Conservation (phyloP, 192 early-diverging fungal species). For the Rhizophagus sp. region DNA sequence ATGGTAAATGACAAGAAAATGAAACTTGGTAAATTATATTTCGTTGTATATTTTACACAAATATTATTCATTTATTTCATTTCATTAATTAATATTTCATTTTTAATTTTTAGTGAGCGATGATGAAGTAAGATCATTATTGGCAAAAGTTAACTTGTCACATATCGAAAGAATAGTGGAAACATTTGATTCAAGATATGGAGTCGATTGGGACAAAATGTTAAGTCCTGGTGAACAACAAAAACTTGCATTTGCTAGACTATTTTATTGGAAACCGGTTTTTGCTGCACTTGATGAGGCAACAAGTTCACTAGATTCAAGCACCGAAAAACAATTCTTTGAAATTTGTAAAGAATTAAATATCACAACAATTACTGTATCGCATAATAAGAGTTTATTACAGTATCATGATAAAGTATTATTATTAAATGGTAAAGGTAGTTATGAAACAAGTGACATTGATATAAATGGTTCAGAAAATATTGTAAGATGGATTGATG, state of each 20-base stretch:
- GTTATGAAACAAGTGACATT: conserved; percentile 28
- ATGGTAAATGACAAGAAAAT: conserved; percentile 34
- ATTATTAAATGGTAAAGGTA: conserved; percentile 32
- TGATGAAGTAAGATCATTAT: conserved; percentile 39
- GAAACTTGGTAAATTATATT: conserved; percentile 36
- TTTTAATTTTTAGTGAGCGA: conserved; percentile 44
- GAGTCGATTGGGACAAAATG: conserved; percentile 62
- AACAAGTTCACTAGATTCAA: conserved; percentile 65
- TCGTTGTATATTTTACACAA: conserved; percentile 32
- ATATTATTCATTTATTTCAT: conserved; percentile 5
- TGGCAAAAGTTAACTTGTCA: conserved; percentile 41
- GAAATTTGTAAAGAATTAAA: conserved; percentile 56
- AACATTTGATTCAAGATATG: conserved; percentile 47
- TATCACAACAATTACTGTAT: conserved; percentile 89
- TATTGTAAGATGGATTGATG: conserved; percentile 27
- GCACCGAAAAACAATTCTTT: conserved; percentile 58
- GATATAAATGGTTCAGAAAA: conserved; percentile 21
- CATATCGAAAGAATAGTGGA: conserved; percentile 42
- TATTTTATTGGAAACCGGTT: conserved; percentile 68
- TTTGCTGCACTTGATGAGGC: conserved; percentile 79
- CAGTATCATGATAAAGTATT: conserved; percentile 39
- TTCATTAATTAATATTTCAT: conserved; percentile 26
- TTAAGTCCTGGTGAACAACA: conserved; percentile 82
- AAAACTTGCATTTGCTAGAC: conserved; percentile 64
- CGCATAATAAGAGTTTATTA: conserved; percentile 61